These are phyloP conservation scores for Solanum habrochaites DNA, from an alignment of 257 asterid species.

Conservation along the genomic window DNA sequence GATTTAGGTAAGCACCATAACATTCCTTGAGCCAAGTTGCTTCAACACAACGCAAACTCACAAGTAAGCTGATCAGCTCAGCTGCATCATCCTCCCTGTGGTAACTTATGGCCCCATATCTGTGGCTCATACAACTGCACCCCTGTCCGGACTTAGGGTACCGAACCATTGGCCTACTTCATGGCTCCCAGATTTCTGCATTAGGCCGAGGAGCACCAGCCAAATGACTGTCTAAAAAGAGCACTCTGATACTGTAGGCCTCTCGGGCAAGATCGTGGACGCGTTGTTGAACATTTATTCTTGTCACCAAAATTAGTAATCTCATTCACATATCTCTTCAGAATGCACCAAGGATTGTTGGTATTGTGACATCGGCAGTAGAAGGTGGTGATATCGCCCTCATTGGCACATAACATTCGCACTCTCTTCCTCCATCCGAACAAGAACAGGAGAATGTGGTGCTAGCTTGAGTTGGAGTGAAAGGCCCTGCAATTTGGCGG, in stretches of 20 bases:
- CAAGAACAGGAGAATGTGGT: slow-evolving; percentile 54
- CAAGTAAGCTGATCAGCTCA: slow-evolving; percentile 69
- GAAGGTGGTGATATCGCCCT: slow-evolving; percentile 27
- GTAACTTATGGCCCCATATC: slow-evolving; percentile 19
- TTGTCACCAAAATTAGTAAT: slow-evolving; percentile 41
- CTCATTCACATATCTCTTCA: too few species aligned
- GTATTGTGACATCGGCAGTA: slow-evolving; percentile 54
- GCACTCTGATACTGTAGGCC: slow-evolving; percentile 55
- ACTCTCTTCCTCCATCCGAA: slow-evolving; percentile 45
- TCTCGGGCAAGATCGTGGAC: slow-evolving; percentile 36
- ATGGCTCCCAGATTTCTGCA: slow-evolving; percentile 28
- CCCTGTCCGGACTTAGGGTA: too few species aligned
- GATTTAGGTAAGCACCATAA: too few species aligned
- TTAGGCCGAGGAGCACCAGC: slow-evolving; percentile 27
- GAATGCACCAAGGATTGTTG: slow-evolving; percentile 79
- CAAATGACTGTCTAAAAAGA: slow-evolving; percentile 51
- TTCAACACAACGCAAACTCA: slow-evolving; percentile 68
- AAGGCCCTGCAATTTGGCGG: slow-evolving; percentile 7
- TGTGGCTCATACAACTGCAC: slow-evolving; percentile 22
- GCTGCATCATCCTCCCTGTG: slow-evolving; percentile 41
- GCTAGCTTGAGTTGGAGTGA: slow-evolving; percentile 21
- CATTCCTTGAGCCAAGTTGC: slow-evolving; percentile 51
- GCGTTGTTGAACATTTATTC: slow-evolving; percentile 29
- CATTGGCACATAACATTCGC: slow-evolving; percentile 38
- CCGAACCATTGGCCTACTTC: slow-evolving; percentile 58